Conservation (phyloP, 441 rosid genomes). For the Raphanus hybrid region DNA sequence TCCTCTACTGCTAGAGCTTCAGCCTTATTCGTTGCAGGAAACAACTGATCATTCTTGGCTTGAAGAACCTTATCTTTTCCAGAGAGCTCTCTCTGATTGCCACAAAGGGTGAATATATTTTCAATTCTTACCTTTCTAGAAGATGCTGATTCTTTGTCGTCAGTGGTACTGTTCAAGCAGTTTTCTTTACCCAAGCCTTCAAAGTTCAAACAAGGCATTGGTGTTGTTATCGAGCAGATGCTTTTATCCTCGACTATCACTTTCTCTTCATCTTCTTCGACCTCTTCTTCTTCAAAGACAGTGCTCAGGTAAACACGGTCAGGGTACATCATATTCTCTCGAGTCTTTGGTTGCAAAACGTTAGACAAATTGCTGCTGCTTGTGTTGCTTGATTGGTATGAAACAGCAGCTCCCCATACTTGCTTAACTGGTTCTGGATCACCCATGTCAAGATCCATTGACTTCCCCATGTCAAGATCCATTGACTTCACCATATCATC, state of each 20-base stretch:
- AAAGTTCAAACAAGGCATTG: slow-evolving; percentile 21
- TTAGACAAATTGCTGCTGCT: slow-evolving; percentile 40
- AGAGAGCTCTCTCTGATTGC: slow-evolving; percentile 84
- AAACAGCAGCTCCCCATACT: slow-evolving; percentile 39
- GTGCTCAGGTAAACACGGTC: slow-evolving; percentile 76
- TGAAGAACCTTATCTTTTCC: slow-evolving; percentile 47
- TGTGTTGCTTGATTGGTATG: slow-evolving; percentile 36
- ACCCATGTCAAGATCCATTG: slow-evolving; percentile 95
- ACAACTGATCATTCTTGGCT: slow-evolving; percentile 31
- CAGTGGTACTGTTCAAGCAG: slow-evolving; percentile 22
- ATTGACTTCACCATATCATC: slow-evolving; percentile 98
- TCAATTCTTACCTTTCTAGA: slow-evolving; percentile 75
- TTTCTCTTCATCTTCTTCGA: slow-evolving; percentile 77
- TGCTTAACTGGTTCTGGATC: slow-evolving; percentile 68
- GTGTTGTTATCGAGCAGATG: slow-evolving; percentile 49
- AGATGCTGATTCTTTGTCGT: slow-evolving; percentile 54
- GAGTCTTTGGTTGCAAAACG: slow-evolving; percentile 44
- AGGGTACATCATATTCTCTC: slow-evolving; percentile 54
- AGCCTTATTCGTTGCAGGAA: slow-evolving; percentile 28
- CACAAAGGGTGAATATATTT: slow-evolving; percentile 89
- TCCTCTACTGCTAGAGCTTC: slow-evolving; percentile 34
- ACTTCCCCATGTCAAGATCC: slow-evolving; percentile 93
- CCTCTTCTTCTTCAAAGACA: slow-evolving; percentile 90
- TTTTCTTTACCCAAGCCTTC: slow-evolving; percentile 39
- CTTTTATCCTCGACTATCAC: slow-evolving; percentile 77